Evolutionary conservation across 306 rosid genomes (phyloP), one percentile per base, ranked within the genome.

Genomic region (Fragaria nilgerrensis): DNA sequence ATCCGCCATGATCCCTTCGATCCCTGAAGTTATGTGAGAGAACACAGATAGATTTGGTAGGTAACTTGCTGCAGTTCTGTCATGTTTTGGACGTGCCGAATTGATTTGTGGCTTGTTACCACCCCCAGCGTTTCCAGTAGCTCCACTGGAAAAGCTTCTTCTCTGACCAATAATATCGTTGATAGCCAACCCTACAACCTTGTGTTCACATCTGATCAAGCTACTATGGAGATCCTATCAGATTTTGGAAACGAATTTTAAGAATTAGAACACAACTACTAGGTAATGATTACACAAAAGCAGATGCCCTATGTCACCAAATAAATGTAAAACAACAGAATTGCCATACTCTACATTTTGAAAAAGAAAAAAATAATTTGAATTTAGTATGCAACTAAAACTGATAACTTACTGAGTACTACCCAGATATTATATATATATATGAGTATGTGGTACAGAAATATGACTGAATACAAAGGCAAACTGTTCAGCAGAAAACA

Each of bases 171-270:
- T 84, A 49, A 59, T 44, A 36, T 11, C 8, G n/a, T 32, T 64
- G 23, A 32, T 10, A 43, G 52, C 49, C 10, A 7, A 6, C 70
- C 43, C 39, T 44, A 65, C 8, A 37, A 45, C 70, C 9, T 34
- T 84, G 88, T 96, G 5, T 91, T 45, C 15, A 11, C 97, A 72
- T 78, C 91, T 34, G 99, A 96, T 90, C 74, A 91, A 93, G 86
- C 86, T 37, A 96, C 82, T 3, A 61, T 92, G 93, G 75, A 96
- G 96, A 1, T 96, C 98, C 99, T 96, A 79, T 64, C 22, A 19
- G 5, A 37, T 66, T 43, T 61, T 44, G 68, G 5, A 19, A 14
- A 37, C 5, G 2, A 20, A 19, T 20, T 66, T 20, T 36, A 36
- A 9, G 48, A 66, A 23, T 66, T 66, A 66, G 47, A 34, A 66